Evolutionary conservation across 352 stramenopile species (phyloP), one percentile per base, ranked within the genome.

Genomic region (Phytopythium aichiense): DNA sequence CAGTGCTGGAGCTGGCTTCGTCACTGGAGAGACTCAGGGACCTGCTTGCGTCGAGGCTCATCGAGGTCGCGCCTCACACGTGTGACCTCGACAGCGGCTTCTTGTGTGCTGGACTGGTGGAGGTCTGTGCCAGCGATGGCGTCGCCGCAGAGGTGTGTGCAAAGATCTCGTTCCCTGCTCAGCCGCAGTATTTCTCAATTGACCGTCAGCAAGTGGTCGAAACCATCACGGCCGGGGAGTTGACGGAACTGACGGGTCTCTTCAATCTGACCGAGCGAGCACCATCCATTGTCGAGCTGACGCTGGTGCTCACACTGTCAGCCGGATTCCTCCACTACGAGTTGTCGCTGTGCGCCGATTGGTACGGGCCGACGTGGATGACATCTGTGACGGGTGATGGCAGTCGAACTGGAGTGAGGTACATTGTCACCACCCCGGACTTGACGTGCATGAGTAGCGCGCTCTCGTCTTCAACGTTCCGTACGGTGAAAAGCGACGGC

Each of bases 91-190:
- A 53, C 28, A 35, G 22, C 35, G 18, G 6, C 0, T 16, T 31
- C 4, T 52, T 12, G 53, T 76, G 63, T n/a, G 43, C 46, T 38
- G 31, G 35, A 4, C 28, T 57, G 38, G 61, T 76, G 6, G 28
- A 66, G 31, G n/a, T 75, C 48, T 84, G 74, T 23, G 60, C 67
- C 30, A 28, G 63, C 58, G 74, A 84, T 11, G 68, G 68, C 31
- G 37, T 38, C 45, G 33, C 51, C 43, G 31, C 31, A 16, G 60
- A 35, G 12, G 43, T 52, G 20, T 80, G 72, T 50, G 42, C 67
- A 28, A 53, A 76, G 25, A 33, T 80, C 13, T 15, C 25, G 7
- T 58, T 78, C 3, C 72, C 66, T 13, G 50, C 56, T 3, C 35
- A 58, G 22, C 35, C 35, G 25, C 35, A 49, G 53, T 42, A 37